phyloP scores from a whole-genome alignment of 257 asterid species.

The Forsythia suspensa region DNA sequence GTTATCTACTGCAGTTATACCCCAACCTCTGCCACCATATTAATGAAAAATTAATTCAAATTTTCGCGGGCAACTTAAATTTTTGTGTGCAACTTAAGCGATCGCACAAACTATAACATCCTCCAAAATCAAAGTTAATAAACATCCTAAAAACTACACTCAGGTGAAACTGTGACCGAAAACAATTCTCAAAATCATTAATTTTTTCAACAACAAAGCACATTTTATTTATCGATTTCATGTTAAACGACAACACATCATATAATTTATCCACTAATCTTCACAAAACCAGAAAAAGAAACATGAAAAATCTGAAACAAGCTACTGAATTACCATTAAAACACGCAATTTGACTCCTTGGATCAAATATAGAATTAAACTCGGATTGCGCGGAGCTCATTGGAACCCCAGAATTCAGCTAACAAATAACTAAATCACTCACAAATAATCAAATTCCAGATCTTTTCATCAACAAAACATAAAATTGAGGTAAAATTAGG shows the following conservation, averaged over 20 bases:
- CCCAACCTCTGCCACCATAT: conserved; percentile 2
- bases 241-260: conserved; percentile 1
- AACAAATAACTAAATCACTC: neutral
- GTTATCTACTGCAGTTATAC: neutral
- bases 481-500: conserved; percentile 33
- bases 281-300: neutral
- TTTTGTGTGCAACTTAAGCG: neutral
- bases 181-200: neutral
- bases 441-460: conserved; percentile 30
- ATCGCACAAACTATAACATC: conserved; percentile 9
- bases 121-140: neutral
- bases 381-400: conserved; percentile 22
- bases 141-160: conserved; percentile 14
- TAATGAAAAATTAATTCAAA: conserved; percentile 6
- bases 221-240: neutral
- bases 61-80: too few relatives aligned
- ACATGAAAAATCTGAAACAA: conserved; percentile 9
- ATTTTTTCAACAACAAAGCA: conserved; percentile 13
- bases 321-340: conserved; percentile 24
- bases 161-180: neutral
- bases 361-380: conserved; percentile 34
- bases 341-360: conserved; percentile 20
- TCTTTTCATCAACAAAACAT: conserved; percentile 25
- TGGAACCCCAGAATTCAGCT: conserved; percentile 27
- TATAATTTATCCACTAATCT: conserved; percentile 5